Evolutionary conservation across 2,329 filamentous ascomycete species (phyloP).

Genomic region (Ceratocystis smalleyi): DNA sequence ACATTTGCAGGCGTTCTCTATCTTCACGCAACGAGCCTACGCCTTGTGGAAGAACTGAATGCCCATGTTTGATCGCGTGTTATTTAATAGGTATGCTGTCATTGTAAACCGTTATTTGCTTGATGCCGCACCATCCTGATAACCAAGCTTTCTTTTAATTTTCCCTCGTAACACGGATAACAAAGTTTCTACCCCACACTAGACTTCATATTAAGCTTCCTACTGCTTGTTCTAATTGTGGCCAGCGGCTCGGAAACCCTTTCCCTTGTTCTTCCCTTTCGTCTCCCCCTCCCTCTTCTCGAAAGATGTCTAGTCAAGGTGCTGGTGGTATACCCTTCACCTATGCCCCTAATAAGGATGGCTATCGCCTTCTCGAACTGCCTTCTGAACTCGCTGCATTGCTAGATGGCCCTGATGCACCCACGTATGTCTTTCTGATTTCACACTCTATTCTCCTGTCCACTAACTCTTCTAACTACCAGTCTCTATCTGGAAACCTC

Average conservation of each 20-base stretch:
- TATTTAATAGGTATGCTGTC: background rate
- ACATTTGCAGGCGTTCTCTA: background rate
- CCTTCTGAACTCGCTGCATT: conserved; percentile 41
- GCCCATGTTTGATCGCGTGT: too few relatives aligned
- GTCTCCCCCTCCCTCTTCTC: too few relatives aligned
- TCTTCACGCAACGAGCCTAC: background rate
- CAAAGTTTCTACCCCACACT: conserved; percentile 1
- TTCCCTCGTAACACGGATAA: background rate
- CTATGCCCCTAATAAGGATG: conserved; percentile 32
- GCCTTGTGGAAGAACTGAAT: background rate
- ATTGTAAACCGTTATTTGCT: background rate
- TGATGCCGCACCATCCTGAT: background rate
- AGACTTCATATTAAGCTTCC: background rate
- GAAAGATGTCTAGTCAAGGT: conserved; percentile 31
- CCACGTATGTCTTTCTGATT: conserved; percentile 30
- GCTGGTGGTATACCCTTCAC: conserved; percentile 34
- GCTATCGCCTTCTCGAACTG: conserved; percentile 47
- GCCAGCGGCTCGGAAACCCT: background rate
- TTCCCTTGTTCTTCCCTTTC: background rate
- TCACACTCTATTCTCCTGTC: background rate
- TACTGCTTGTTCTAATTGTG: background rate
- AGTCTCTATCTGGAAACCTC: conserved; percentile 37
- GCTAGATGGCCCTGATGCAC: conserved; percentile 38
- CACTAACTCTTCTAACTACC: conserved; percentile 1
- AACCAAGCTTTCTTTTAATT: background rate